Evolutionary conservation across 169 alveolate species (phyloP).

Genomic region (Plasmodium vivax): DNA sequence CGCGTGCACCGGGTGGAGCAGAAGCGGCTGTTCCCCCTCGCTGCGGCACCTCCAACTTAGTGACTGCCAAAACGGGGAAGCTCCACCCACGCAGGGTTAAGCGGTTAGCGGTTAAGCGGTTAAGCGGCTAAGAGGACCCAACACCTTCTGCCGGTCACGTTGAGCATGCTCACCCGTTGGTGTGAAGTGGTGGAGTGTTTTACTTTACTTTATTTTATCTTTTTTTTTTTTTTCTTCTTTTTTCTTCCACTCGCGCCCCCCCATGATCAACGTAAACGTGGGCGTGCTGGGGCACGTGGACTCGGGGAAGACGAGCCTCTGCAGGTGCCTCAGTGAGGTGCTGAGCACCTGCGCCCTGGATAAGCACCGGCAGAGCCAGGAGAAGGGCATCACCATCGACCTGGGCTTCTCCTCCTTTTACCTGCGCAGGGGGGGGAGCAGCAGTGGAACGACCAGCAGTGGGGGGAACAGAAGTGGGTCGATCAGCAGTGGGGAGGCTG

Average conservation of each 20-base stretch:
- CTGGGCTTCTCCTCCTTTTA: slow-evolving; percentile 93
- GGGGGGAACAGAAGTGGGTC: neutral
- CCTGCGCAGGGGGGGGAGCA: slow-evolving; percentile 50
- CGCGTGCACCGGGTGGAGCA: neutral
- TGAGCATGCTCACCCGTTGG: neutral
- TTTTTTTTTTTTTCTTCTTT: neutral
- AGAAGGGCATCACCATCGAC: slow-evolving; percentile 93
- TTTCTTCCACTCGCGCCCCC: neutral
- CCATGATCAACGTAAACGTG: slow-evolving; percentile 83
- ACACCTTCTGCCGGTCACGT: neutral
- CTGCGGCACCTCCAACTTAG: neutral
- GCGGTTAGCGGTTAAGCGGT: neutral
- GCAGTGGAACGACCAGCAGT: no score
- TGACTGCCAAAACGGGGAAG: neutral
- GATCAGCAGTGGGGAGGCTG: neutral
- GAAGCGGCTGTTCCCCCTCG: neutral
- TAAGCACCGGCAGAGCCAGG: slow-evolving; percentile 92
- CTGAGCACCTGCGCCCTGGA: slow-evolving; percentile 94
- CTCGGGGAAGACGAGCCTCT: slow-evolving; percentile 93
- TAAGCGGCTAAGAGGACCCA: neutral
- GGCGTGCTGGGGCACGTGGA: slow-evolving; percentile 96
- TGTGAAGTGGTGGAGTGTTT: neutral
- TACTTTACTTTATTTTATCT: neutral
- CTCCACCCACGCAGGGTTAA: neutral
- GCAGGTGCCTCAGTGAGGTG: slow-evolving; percentile 87